Base-by-base conservation (phyloP, 768 basidiomycete species). In the Calocybe gangraenosa region DNA sequence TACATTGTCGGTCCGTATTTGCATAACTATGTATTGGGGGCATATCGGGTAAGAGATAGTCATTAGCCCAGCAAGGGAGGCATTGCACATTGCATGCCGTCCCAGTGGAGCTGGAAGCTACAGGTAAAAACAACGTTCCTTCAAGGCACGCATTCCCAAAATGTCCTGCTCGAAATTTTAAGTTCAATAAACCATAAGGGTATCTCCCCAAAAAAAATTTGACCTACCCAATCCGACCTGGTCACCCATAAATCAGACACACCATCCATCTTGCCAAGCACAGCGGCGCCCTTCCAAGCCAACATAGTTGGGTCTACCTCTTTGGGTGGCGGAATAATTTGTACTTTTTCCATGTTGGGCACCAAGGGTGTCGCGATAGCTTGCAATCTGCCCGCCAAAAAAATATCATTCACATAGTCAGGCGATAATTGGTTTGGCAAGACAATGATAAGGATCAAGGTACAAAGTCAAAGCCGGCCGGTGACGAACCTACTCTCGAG, bases 261-360 rank as follows among this genome's bases (percentile, higher is more conserved):
- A 2, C 83, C 81, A 41, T 99, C 96, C 79, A 98, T 87, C 65
- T 91, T 90, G 20, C 85, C 89, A 33, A 97, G 78, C 10, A 94
- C 91, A 7, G 86, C 80, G 5, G 86, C 92, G 8, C 96, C 96
- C 63, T 97, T 97, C 96, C 96, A 99, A 13, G 82, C 83, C 23
- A 98, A 76, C 30, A 92, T 82, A 19, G 82, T 78, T 4, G 91
- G 92, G 64, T 98, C 93, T 35, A 97, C 79, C 49, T 92, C 91
- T 61, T 93, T 87, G 1, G 94, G 93, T 2, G 92, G 87, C n/a
- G 92, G 90, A 37, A 98, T 87, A 47, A 96, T 89, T 52, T 86
- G 82, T 6, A 95, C 87, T 55, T 87, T 88, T 58, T 88, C 85
- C 81, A 93, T 90, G 58, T 82, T 84, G 13, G 78, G 76, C 13